A percentile compares a stretch with the other conserved stretches of the same genome.
Conservation (phyloP, 805 yeast species). For the Diddensiella santjacobensis region DNA sequence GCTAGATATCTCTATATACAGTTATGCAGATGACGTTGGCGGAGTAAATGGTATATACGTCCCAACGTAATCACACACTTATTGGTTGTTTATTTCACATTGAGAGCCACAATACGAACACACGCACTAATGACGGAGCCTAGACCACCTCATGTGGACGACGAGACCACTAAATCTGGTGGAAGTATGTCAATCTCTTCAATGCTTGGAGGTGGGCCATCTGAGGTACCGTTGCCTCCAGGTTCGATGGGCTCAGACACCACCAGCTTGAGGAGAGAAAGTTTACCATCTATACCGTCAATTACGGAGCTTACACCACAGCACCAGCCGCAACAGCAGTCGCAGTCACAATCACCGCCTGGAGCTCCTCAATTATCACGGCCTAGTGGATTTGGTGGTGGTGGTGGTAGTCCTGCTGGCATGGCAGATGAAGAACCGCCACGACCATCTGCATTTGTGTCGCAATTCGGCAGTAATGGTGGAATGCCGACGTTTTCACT, state of each 20-base stretch:
- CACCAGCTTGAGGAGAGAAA: neutral
- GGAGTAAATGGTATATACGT: too few relatives aligned
- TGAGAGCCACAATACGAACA: too few relatives aligned
- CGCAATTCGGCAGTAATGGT: slow-evolving; percentile 8
- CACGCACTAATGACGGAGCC: neutral
- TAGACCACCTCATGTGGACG: neutral
- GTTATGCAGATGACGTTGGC: too few relatives aligned
- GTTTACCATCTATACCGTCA: neutral
- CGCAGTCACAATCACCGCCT: slow-evolving; percentile 2
- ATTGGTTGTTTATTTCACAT: too few relatives aligned
- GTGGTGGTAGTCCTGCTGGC: neutral
- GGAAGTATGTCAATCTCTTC: slow-evolving; percentile 12
- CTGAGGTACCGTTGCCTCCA: slow-evolving; percentile 1
- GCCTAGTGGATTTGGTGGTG: neutral
- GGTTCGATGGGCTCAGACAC: slow-evolving; percentile 5
- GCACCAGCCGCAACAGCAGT: slow-evolving; percentile 11
- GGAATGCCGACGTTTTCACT: slow-evolving; percentile 21
- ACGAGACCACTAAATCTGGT: too few relatives aligned
- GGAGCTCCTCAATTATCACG: slow-evolving; percentile 3
- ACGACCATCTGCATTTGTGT: slow-evolving; percentile 14
- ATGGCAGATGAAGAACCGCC: neutral
- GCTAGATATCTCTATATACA: too few relatives aligned
- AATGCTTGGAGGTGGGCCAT: slow-evolving; percentile 6
- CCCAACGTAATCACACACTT: too few relatives aligned
- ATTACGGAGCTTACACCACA: neutral